Base-by-base conservation (phyloP, 129 eudicot species). In the Flaveria bidentis region DNA sequence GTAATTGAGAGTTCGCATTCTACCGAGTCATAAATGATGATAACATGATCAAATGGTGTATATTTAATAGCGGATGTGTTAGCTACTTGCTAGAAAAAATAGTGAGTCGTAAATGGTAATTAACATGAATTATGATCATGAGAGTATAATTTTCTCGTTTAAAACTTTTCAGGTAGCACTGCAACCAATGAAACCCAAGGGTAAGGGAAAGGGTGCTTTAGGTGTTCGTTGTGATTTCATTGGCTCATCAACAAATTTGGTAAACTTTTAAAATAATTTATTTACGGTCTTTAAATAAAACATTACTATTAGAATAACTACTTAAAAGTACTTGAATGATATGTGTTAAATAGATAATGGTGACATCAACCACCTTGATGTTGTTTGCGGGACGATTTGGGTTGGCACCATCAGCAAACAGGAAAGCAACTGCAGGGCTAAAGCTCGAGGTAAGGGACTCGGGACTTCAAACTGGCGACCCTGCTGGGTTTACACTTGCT, bases 361-460 rank as follows among this genome's bases (percentile, higher is more conserved):
- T 94, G 67, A 85, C 97, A 17, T 78, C 99, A 55, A 94, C 99
- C 25, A 91, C 86, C 58, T 66, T 94, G 84, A 94, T 94, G 97
- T 85, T 94, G 75, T 94, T 94, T 44, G 99, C 99, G 7, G 99
- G 98, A 22, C 86, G 98, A 49, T 94, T 94, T 39, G 98, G 99
- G 25, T 73, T 94, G 76, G 99, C 99, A 26, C 99, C 99, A 84
- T 94, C 97, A 0, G 97, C 99, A 74, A 94, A 94, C 87, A 81
- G 99, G 82, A 94, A 87, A 87, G 93, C 99, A 12, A 94, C 97
- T 1, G 99, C 99, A 2, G 99, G 99, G 11, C 84, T 94, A 79
- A 94, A 89, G 87, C 89, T 94, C 10, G 99, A 91, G 75, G 84
- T 55, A 7, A 89, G 97, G 87, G 99, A 94, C 60, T 94, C 99